Base-by-base conservation (phyloP, 768 basidiomycete genomes). In the Lactarius vividus region DNA sequence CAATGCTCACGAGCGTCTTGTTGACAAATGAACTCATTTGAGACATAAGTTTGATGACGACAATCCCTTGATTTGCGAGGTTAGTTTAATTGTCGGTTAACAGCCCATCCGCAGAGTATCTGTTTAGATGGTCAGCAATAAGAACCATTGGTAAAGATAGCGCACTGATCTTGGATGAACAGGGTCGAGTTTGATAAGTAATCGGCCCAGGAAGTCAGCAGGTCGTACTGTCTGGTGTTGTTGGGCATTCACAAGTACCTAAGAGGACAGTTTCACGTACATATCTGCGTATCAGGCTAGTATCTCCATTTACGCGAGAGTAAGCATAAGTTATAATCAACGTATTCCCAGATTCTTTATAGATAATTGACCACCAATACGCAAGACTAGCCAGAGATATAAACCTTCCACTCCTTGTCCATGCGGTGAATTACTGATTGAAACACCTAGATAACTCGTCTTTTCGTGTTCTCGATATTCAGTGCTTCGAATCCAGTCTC, bases 41-140 rank as follows among this genome's bases (percentile, higher is more conserved):
- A 2, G 83, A 79, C 85, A 89, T 88, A 4, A 84, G 84, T 66
- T 82, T 77, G 71, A 89, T 86, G 6, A 85, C 87, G 57, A 88
- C 75, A 64, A 88, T 86, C 39, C 88, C 71, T 89, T 90, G 75
- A 88, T 84, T 84, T 5, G 87, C 88, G 23, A 88, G 77, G 70
- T 88, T 88, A 15, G 87, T 88, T 71, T 87, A 85, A 70, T 88
- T 88, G 9, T 80, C 79, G 18, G 28, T 63, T 10, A 55, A 26
- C 23, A 49, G n/a, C 1, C n/a, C 10, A 57, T 72, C 69, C 3
- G 67, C 63, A 15, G 63, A 57, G 4, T 28, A 28, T 42, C 72
- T 70, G 52, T 64, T 33, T 23, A 20, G 26, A 7, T 18, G 16
- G 39, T 35, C 55, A 15, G 56, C 9, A 18, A 7, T n/a, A 13